phyloP scores from a whole-genome alignment of 2,329 filamentous ascomycete genomes.

The Fonsecaea nubica region DNA sequence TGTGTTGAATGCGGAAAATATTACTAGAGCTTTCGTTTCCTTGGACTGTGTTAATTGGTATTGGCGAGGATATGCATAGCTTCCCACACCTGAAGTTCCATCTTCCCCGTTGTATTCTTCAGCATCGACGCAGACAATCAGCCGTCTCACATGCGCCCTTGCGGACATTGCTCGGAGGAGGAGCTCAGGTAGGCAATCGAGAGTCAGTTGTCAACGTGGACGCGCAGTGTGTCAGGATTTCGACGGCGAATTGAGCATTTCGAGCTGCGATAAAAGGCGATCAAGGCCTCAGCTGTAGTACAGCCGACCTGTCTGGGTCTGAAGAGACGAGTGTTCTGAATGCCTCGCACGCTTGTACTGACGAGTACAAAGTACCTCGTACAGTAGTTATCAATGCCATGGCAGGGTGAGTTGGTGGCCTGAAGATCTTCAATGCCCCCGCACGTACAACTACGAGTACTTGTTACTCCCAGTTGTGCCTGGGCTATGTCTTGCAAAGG shows the following conservation, averaged over 20 bases:
- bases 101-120: conserved; percentile 17
- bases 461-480: too few relatives aligned
- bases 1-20: conserved; percentile 32
- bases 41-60: conserved; percentile 22
- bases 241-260: background rate
- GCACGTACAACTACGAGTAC: too few relatives aligned
- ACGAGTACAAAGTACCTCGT: background rate
- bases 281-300: background rate
- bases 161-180: conserved; percentile 45
- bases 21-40: conserved; percentile 30
- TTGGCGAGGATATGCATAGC: background rate
- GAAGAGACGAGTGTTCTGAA: background rate
- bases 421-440: background rate
- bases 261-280: background rate
- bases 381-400: background rate
- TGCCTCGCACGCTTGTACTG: too few relatives aligned
- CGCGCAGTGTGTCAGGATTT: background rate
- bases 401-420: background rate
- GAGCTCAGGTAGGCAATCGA: background rate
- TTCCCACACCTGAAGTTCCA: conserved; percentile 24
- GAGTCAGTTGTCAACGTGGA: background rate
- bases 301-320: background rate
- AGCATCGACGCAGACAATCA: conserved; percentile 35
- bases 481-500: too few relatives aligned
- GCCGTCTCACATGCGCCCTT: conserved; percentile 50